Percentiles rank a stretch among this genome's conserved stretches.
Evolutionary conservation across 139 green algal genomes (phyloP).

Genomic region (Nannochloris sp.): DNA sequence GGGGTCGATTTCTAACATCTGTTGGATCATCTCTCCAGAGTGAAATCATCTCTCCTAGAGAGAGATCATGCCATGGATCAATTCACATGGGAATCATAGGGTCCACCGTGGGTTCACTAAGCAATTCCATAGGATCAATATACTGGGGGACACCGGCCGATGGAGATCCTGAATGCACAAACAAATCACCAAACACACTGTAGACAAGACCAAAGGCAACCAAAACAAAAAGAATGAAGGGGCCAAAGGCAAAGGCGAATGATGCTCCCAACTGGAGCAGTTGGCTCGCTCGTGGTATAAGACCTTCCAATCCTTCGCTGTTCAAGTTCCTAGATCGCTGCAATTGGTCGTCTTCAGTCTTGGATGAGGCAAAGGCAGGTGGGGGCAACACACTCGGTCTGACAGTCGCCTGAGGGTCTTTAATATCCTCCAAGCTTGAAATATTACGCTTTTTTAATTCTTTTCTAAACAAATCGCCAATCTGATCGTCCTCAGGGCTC

Average conservation of each 20-base stretch:
- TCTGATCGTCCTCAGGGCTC: constrained; percentile 3
- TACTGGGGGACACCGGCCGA: constrained; percentile 14
- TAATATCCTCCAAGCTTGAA: constrained; percentile 3
- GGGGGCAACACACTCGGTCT: neutral
- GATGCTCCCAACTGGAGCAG: constrained; percentile 57
- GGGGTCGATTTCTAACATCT: too few relatives aligned
- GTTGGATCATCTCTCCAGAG: too few relatives aligned
- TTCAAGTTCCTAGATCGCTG: constrained; percentile 34
- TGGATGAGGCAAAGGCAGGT: constrained; percentile 8
- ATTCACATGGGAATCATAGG: constrained; percentile 38
- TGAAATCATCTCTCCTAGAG: too few relatives aligned
- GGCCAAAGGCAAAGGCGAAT: constrained; percentile 66
- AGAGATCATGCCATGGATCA: too few relatives aligned
- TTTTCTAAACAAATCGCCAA: constrained; percentile 52
- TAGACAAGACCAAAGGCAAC: constrained; percentile 29
- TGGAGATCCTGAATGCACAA: constrained; percentile 46
- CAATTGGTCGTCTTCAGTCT: constrained; percentile 33
- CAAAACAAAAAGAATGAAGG: constrained; percentile 52
- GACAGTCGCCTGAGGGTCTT: constrained; percentile 3
- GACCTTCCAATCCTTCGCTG: constrained; percentile 61
- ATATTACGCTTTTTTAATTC: constrained; percentile 46
- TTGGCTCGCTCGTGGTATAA: constrained; percentile 44
- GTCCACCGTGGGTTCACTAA: constrained; percentile 59
- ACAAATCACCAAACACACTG: constrained; percentile 49
- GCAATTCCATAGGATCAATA: constrained; percentile 51